Evolutionary conservation across 2,329 filamentous ascomycete species (phyloP), one percentile per base, ranked within the genome.

Genomic region (Aspergillus novofumigatus): DNA sequence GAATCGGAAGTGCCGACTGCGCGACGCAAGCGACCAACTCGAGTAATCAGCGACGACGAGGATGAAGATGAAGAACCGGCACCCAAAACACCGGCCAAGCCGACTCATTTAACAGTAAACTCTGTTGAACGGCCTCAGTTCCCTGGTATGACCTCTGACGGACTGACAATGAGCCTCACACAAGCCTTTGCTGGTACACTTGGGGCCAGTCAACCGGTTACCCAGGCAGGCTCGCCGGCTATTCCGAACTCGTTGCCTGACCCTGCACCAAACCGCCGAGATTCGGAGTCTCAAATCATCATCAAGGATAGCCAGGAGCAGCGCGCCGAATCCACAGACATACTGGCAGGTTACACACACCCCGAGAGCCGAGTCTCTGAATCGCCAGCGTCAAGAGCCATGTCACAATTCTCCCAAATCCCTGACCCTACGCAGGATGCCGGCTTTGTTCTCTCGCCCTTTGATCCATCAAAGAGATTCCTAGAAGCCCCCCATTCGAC

Each of bases 141-240:
- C 57, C 88, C 88, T 3, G 87, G 86, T 1, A 75, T 91, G 21
- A 83, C 86, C 70, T 79, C 67, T 57, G 70, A 69, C 49, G 69
- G 72, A 44, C 66, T 75, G 52, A 74, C 79, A 5, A 72, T 96
- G 45, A 89, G 91, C 9, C 80, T 96, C 48, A 95, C 91, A 0
- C 92, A 96, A 67, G 93, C 94, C 60, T 97, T 96, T 69, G 90
- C 89, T 4, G 91, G 91, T 11, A 96, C 92, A 1, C 89, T 97
- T 85, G 91, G 90, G 50, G 86, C 84, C 41, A 78, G 80, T 58
- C 75, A 81, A 51, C 70, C 71, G 2, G 72, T 73, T 17, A 69
- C 64, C 17, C 68, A 80, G 58, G 73, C 79, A 60, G 80, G 83
- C 59, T 83, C 81, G 9, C 63, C 83, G 9, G 76, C 77, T 21